Evolutionary conservation across 306 rosid genomes (phyloP), one percentile per base, ranked within the genome.

Genomic region (Purshia tridentata): DNA sequence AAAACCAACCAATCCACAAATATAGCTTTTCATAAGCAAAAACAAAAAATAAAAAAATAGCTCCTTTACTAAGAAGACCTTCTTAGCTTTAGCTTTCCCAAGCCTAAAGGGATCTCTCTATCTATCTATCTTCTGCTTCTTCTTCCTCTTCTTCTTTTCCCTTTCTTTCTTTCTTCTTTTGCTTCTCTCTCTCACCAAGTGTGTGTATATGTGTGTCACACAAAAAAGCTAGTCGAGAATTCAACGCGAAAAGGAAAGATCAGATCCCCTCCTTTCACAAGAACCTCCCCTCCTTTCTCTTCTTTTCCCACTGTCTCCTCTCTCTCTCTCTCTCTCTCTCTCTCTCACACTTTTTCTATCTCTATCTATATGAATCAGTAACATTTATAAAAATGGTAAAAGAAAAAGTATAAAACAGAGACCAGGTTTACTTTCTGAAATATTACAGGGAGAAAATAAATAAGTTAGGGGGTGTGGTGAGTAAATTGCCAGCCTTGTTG

Each of bases 191-290:
- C 65, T 57, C 77, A 29, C 54, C 51, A 44, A 63, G 37, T 53
- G 37, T 64, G 65, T 62, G 57, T 51, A 15, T 60, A 54, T 41
- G 14, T 51, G 76, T 69, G 80, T 74, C 80, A 49, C 83, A 70
- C 71, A 13, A 69, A 72, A 75, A 74, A 65, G 52, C 54, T 35
- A 35, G 6, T 53, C 5, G 78, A 57, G 65, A 84, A 89, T 86
- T 91, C 97, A 87, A 89, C 91, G 85, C 86, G 80, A 87, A 87
- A 87, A 86, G 82, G 85, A 83, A 61, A 84, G 65, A 76, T 83
- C 78, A 72, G 87, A 86, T 84, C 88, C 86, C 76, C 70, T 77
- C 54, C 76, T 58, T 23, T 80, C 89, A 81, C 83, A 81, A 70
- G 83, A 83, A 81, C 68, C 78, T 54, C 72, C 68, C 56, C 78